These are phyloP conservation scores for Bryum argenteum DNA, from an alignment of 225 moss, liverwort and hornwort genomes.

Conservation along the genomic window DNA sequence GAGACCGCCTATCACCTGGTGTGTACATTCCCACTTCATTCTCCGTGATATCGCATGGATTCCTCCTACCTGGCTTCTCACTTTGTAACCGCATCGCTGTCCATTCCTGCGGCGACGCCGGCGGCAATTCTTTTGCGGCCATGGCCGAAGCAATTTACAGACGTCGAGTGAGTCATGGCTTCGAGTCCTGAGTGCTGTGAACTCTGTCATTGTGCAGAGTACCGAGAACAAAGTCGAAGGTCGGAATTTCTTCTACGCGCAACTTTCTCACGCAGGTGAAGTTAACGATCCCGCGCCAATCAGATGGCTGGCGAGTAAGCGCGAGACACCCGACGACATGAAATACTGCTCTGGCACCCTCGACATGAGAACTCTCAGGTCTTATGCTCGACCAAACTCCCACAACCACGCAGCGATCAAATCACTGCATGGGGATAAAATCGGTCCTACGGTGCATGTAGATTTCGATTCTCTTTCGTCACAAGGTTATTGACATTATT, in stretches of 20 bases:
- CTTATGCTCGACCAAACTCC: background rate
- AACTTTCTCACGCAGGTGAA: conserved; percentile 50
- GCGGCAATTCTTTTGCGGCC: background rate
- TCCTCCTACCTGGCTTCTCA: too few species aligned
- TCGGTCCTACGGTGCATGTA: too few species aligned
- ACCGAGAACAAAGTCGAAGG: conserved; percentile 56
- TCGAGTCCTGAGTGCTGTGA: background rate
- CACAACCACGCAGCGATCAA: too few species aligned
- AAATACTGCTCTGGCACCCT: conserved; percentile 66
- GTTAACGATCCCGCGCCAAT: conserved; percentile 49
- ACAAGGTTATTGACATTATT: background rate
- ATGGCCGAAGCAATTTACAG: background rate
- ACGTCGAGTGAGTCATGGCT: background rate
- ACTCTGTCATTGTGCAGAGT: conserved; percentile 27
- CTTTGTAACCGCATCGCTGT: background rate
- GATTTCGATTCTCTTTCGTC: background rate
- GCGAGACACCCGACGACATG: conserved; percentile 72
- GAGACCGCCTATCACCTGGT: conserved; percentile 74
- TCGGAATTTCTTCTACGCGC: conserved; percentile 60
- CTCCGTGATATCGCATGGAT: background rate
- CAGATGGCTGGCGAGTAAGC: conserved; percentile 63
- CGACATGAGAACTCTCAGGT: conserved; percentile 69
- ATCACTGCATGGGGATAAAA: too few species aligned
- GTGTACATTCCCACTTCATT: conserved; percentile 15
- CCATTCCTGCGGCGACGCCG: background rate